Evolutionary conservation across 345 rosid species (phyloP).

Genomic region (Eucalyptus tenuipes): DNA sequence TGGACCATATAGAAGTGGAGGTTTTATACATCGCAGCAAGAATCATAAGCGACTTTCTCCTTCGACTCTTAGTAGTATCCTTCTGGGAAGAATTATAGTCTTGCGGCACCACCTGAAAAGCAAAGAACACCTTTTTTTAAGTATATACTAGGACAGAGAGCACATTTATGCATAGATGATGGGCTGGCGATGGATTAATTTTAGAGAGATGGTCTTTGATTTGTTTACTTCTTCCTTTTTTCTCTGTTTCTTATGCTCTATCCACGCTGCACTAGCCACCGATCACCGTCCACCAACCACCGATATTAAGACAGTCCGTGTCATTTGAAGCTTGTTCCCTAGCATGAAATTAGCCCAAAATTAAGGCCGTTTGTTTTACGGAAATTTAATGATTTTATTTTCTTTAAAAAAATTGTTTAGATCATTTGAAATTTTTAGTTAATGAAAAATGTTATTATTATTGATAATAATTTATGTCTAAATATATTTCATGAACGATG

Average conservation of each 20-base stretch:
- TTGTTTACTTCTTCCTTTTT: neutral
- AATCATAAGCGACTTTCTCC: neutral
- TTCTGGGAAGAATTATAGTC: neutral
- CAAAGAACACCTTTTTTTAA: neutral
- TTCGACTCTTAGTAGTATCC: neutral
- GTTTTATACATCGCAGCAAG: neutral
- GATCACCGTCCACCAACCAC: neutral
- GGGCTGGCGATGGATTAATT: neutral
- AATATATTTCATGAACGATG: accelerated
- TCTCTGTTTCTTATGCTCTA: neutral
- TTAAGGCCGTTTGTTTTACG: accelerated
- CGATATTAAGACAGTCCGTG: neutral
- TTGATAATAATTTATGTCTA: accelerated
- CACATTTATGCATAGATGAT: neutral
- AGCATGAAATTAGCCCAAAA: neutral
- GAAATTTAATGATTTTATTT: neutral
- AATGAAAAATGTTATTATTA: too few species aligned
- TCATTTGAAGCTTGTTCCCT: neutral
- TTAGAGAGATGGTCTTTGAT: neutral
- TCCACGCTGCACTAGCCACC: neutral
- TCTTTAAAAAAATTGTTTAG: accelerated
- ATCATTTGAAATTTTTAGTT: neutral
- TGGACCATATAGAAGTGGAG: accelerated
- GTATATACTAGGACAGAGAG: neutral
- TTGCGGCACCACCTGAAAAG: neutral